A percentile compares a stretch with the other conserved stretches of the same genome.
phyloP scores from a whole-genome alignment of 257 asterid genomes.

The Nicotiana tomentosiformis region DNA sequence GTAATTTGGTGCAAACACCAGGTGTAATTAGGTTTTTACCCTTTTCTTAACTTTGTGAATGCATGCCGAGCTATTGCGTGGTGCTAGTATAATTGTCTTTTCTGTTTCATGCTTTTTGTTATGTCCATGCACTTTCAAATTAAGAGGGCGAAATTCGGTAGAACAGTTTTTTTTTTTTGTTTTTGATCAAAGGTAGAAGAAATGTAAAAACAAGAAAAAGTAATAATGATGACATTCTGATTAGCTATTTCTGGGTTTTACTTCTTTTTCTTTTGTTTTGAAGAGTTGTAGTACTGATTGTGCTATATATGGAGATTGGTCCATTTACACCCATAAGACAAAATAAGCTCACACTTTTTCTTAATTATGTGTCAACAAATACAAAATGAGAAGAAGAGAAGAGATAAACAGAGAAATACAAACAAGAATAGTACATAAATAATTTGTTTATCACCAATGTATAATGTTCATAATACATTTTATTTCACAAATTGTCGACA shows the following conservation, averaged over 20 bases:
- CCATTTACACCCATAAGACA: too few species aligned
- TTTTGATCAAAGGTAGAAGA: too few species aligned
- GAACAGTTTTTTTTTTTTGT: too few species aligned
- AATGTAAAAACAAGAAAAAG: too few species aligned
- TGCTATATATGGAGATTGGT: background rate
- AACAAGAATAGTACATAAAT: background rate
- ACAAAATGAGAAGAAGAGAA: background rate
- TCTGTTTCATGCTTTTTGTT: background rate
- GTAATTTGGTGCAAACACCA: too few species aligned
- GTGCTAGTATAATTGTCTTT: background rate
- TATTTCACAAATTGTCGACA: background rate
- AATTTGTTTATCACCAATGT: background rate
- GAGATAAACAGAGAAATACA: background rate
- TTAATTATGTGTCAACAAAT: too few species aligned
- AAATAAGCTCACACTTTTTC: too few species aligned
- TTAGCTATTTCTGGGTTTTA: too few species aligned
- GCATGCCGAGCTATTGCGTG: conserved; percentile 21
- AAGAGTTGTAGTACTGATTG: background rate
- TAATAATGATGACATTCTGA: background rate
- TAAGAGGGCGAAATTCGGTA: background rate
- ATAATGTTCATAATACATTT: background rate
- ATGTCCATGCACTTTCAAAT: background rate
- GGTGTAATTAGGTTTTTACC: too few species aligned
- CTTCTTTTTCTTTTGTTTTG: too few species aligned
- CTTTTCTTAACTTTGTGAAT: conserved; percentile 2